Percentiles rank a stretch among this genome's conserved stretches.
Evolutionary conservation across 495 filamentous ascomycete genomes (phyloP).

Genomic region (Hypoxylon lienhwacheense): DNA sequence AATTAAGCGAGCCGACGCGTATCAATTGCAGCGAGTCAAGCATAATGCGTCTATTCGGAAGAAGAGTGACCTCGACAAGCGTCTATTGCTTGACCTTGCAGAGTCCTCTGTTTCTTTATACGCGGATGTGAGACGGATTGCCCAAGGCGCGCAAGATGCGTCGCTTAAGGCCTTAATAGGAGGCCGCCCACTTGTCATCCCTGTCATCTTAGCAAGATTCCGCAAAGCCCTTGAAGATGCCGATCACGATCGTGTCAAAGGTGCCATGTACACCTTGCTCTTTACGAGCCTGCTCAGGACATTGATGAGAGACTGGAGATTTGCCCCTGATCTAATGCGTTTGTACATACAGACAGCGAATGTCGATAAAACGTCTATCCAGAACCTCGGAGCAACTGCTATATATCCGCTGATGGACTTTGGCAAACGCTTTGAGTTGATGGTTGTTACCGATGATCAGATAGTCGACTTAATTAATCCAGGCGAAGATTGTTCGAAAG

Average conservation of each 20-base stretch:
- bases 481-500: constrained; percentile 61
- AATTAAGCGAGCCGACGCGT: constrained; percentile 86
- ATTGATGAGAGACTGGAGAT: constrained; percentile 87
- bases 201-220: constrained; percentile 75
- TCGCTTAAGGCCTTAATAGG: constrained; percentile 91
- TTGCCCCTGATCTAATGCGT: constrained; percentile 79
- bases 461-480: constrained; percentile 75
- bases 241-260: constrained; percentile 90
- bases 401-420: constrained; percentile 90
- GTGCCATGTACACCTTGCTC: constrained; percentile 83
- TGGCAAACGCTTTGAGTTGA: constrained; percentile 77
- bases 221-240: constrained; percentile 78
- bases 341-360: constrained; percentile 86
- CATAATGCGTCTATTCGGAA: constrained; percentile 88
- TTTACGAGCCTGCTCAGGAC: constrained; percentile 90
- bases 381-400: constrained; percentile 79
- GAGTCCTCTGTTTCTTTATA: constrained; percentile 92
- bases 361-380: constrained; percentile 90
- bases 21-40: constrained; percentile 88
- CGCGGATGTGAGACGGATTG: constrained; percentile 90
- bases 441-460: constrained; percentile 80
- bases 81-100: constrained; percentile 82
- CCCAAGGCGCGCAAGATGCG: constrained; percentile 88
- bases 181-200: constrained; percentile 82
- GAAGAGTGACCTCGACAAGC: constrained; percentile 81